Evolutionary conservation across 2,329 filamentous ascomycete genomes (phyloP).

Genomic region (Phoma sp.): DNA sequence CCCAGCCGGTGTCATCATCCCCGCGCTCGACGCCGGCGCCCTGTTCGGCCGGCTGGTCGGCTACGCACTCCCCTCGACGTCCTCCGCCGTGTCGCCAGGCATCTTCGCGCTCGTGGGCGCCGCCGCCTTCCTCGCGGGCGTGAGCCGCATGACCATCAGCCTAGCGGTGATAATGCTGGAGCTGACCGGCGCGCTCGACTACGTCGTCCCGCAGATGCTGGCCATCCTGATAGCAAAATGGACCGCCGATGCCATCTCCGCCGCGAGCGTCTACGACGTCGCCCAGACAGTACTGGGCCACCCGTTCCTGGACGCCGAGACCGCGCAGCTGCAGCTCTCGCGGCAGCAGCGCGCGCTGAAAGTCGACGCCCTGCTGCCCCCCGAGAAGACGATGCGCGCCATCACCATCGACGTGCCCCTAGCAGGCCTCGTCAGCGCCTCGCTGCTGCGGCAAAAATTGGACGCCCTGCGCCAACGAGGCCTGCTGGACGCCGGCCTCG

Average conservation of each 20-base stretch:
- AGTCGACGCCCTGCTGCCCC: slow-evolving; percentile 60
- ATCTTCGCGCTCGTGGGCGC: slow-evolving; percentile 68
- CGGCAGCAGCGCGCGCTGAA: slow-evolving; percentile 43
- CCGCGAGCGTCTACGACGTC: slow-evolving; percentile 64
- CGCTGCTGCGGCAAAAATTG: slow-evolving; percentile 55
- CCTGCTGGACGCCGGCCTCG: slow-evolving; percentile 64
- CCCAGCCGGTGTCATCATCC: slow-evolving; percentile 66
- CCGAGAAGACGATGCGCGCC: slow-evolving; percentile 61
- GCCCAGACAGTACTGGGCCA: slow-evolving; percentile 65
- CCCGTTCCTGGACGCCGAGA: slow-evolving; percentile 63
- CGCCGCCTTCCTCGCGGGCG: slow-evolving; percentile 64
- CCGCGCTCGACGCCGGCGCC: slow-evolving; percentile 63
- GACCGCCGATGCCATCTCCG: slow-evolving; percentile 61
- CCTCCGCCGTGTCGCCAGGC: slow-evolving; percentile 56
- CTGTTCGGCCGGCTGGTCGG: slow-evolving; percentile 64
- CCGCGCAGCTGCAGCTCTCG: slow-evolving; percentile 51
- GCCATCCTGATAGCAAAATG: slow-evolving; percentile 66
- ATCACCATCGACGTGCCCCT: slow-evolving; percentile 59
- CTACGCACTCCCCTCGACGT: slow-evolving; percentile 42
- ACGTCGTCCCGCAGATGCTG: slow-evolving; percentile 64
- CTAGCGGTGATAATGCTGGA: slow-evolving; percentile 67
- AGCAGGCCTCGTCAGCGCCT: slow-evolving; percentile 52
- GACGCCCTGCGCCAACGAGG: slow-evolving; percentile 56
- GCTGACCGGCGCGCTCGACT: slow-evolving; percentile 64
- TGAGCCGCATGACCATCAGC: slow-evolving; percentile 65